These are phyloP conservation scores for Aspergillaceae sp. DNA, from an alignment of 2,329 filamentous ascomycete species.

Conservation along the genomic window DNA sequence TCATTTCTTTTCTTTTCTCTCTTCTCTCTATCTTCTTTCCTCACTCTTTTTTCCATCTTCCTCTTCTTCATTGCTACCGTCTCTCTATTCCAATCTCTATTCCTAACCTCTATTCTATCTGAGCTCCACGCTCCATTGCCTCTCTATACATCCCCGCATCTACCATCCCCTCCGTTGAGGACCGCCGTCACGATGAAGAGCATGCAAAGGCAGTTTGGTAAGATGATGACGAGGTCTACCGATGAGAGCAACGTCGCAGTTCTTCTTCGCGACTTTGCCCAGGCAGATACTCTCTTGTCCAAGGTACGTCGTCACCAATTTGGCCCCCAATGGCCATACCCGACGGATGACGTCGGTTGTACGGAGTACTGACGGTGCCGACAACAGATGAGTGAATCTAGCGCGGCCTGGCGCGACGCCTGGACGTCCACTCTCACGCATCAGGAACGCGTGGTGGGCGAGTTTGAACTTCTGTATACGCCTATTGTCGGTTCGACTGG, in stretches of 20 bases:
- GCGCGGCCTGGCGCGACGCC: slow-evolving; percentile 66
- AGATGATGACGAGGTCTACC: slow-evolving; percentile 60
- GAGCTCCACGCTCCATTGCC: background rate
- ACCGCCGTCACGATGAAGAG: slow-evolving; percentile 25
- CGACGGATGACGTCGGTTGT: slow-evolving; percentile 2
- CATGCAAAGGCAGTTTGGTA: slow-evolving; percentile 66
- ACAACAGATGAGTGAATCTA: slow-evolving; percentile 62
- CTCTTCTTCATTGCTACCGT: background rate
- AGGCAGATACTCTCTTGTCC: slow-evolving; percentile 65
- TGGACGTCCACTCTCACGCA: slow-evolving; percentile 65
- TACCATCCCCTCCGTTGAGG: background rate
- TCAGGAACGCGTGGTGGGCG: slow-evolving; percentile 58
- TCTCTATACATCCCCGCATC: background rate
- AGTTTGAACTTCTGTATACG: slow-evolving; percentile 66
- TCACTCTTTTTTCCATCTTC: background rate
- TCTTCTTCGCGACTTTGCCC: slow-evolving; percentile 69
- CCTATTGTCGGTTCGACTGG: slow-evolving; percentile 61
- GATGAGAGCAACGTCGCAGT: slow-evolving; percentile 69
- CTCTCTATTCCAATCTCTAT: background rate
- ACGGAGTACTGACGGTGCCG: slow-evolving; percentile 4
- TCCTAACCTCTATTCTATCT: background rate
- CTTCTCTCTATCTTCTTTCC: background rate
- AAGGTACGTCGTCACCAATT: slow-evolving; percentile 45
- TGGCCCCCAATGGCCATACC: background rate
- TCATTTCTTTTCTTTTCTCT: background rate